Evolutionary conservation across 2,329 filamentous ascomycete genomes (phyloP).

Genomic region (Nothophaeocryptopus gaeumannii): DNA sequence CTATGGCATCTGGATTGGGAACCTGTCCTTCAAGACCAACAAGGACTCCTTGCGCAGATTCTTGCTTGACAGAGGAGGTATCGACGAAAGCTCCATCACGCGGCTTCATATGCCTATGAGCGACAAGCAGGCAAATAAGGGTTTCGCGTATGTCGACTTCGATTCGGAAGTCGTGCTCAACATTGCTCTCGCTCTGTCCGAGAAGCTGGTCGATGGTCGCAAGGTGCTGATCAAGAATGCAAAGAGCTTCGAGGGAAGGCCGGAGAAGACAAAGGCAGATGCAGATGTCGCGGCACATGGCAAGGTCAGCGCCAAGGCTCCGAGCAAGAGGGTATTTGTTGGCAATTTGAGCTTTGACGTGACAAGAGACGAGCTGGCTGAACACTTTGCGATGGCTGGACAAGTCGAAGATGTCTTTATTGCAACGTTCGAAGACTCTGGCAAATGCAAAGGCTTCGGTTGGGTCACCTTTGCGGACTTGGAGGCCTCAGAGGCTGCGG

Average conservation of each 20-base stretch:
- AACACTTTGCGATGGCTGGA: conserved; percentile 83
- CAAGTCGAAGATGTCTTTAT: conserved; percentile 78
- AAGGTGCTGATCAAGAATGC: conserved; percentile 90
- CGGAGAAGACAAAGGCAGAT: conserved; percentile 49
- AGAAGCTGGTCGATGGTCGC: conserved; percentile 72
- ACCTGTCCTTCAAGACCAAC: conserved; percentile 79
- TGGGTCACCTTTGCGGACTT: conserved; percentile 89
- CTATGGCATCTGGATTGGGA: conserved; percentile 93
- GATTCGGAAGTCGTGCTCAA: conserved; percentile 64
- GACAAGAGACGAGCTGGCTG: conserved; percentile 71
- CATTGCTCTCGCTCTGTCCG: conserved; percentile 80
- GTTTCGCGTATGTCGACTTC: conserved; percentile 96
- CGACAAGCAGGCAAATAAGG: conserved; percentile 70
- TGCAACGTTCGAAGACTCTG: conserved; percentile 92
- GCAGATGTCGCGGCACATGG: conserved; percentile 39
- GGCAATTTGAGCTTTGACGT: conserved; percentile 55
- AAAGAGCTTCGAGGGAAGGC: conserved; percentile 85
- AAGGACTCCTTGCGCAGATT: conserved; percentile 73
- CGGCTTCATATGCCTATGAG: conserved; percentile 74
- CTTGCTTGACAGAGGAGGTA: conserved; percentile 65
- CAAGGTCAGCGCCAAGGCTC: conserved; percentile 52
- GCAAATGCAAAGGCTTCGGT: conserved; percentile 96
- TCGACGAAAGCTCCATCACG: conserved; percentile 68
- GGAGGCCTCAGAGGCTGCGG: conserved; percentile 70
- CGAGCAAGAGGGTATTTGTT: conserved; percentile 80